Evolutionary conservation across 2,329 filamentous ascomycete species (phyloP).

Genomic region (Juglanconis oblonga): DNA sequence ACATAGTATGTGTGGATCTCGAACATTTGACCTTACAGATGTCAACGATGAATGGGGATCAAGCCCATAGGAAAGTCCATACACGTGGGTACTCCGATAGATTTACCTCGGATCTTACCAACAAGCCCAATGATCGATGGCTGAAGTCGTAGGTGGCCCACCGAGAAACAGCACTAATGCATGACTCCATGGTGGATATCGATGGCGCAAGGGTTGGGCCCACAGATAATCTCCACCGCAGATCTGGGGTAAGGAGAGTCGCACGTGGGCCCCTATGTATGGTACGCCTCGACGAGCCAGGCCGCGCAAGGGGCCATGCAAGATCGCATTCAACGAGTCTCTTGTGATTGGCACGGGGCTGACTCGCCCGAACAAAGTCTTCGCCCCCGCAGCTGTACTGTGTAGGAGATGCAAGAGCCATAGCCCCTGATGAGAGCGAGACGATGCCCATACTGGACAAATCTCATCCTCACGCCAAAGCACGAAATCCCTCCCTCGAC

Average conservation of each 20-base stretch:
- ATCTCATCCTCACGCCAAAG: slow-evolving; percentile 2
- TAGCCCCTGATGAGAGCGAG: neutral
- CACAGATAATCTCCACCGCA: neutral
- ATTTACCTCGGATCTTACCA: too few species aligned
- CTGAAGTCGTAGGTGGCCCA: neutral
- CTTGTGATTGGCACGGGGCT: neutral
- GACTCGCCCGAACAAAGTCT: too few species aligned
- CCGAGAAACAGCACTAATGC: slow-evolving; percentile 8
- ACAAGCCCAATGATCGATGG: too few species aligned
- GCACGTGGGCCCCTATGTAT: neutral
- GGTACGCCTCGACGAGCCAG: neutral
- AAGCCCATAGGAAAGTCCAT: too few species aligned
- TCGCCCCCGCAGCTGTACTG: too few species aligned
- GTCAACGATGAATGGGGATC: too few species aligned
- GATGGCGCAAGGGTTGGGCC: slow-evolving; percentile 13
- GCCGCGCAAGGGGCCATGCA: neutral
- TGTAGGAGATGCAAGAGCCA: too few species aligned
- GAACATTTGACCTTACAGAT: too few species aligned
- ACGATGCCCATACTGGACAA: neutral
- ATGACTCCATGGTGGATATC: slow-evolving; percentile 13
- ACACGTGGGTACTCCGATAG: too few species aligned
- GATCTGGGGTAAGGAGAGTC: slow-evolving; percentile 13
- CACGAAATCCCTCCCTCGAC: slow-evolving; percentile 2
- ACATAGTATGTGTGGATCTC: too few species aligned
- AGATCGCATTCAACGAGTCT: neutral